Evolutionary conservation across 768 basidiomycete species (phyloP).

Genomic region (Trametes elegans): DNA sequence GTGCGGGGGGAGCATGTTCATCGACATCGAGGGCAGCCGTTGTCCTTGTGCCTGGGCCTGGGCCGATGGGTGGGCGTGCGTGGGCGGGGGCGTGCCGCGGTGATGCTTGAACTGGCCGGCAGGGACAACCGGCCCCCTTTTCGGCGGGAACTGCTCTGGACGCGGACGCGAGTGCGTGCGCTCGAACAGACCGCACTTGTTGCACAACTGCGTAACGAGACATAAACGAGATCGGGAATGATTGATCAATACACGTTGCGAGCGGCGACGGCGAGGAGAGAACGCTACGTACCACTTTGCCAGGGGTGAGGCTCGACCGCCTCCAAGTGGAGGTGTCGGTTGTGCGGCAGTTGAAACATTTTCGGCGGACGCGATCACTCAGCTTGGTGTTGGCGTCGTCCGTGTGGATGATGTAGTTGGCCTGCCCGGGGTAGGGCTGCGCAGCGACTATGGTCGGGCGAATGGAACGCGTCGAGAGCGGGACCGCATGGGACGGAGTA

Average conservation of each 20-base stretch:
- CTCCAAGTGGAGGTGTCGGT: conserved; percentile 85
- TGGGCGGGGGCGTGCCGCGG: conserved; percentile 44
- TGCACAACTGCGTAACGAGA: conserved; percentile 36
- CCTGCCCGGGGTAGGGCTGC: conserved; percentile 40
- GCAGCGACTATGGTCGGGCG: conserved; percentile 25
- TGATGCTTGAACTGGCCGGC: conserved; percentile 43
- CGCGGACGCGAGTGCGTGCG: conserved; percentile 76
- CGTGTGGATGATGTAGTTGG: conserved; percentile 49
- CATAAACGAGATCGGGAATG: background rate
- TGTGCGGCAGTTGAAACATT: conserved; percentile 85
- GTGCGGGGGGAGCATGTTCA: conserved; percentile 42
- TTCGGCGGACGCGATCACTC: conserved; percentile 68
- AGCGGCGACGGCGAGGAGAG: background rate
- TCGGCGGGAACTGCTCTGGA: conserved; percentile 81
- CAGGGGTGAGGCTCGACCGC: conserved; percentile 71
- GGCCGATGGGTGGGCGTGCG: conserved; percentile 39
- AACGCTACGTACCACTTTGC: conserved; percentile 59
- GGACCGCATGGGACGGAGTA: conserved; percentile 25
- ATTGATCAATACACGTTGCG: no score
- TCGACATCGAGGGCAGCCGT: conserved; percentile 40
- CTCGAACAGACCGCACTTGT: conserved; percentile 80
- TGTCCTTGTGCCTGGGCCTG: conserved; percentile 2
- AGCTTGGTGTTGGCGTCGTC: conserved; percentile 82
- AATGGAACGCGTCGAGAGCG: conserved; percentile 25
- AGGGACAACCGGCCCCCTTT: conserved; percentile 64